Base-by-base conservation (phyloP, 2,329 filamentous ascomycete genomes). In the Cordyceps tenuipes region DNA sequence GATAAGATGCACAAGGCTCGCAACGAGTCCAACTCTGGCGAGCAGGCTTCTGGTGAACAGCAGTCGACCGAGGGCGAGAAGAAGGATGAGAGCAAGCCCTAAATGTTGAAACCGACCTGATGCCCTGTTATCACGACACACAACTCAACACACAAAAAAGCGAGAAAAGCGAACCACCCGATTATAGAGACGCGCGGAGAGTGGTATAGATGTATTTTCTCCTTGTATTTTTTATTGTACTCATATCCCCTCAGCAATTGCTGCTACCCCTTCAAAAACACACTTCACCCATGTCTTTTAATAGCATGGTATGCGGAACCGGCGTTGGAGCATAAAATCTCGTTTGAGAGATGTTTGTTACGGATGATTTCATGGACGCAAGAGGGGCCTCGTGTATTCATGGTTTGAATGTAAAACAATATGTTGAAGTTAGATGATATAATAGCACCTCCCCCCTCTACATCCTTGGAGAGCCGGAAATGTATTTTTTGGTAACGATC, bases 1-100 rank as follows among this genome's bases (percentile, higher is more conserved):
- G 94, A 97, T 82, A 97, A 97, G 89, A 96, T 99, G 90, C 93
- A 99, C 89, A 95, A 96, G 84, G 91, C 93, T 68, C 88, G 90
- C 69, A 75, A 78, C 68, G 89, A 92, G 80, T 81, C 80, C 68
- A 75, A 79, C 71, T 66, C 69, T 62, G 76, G 80, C 72, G 76
- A 83, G 72, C 77, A 82, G 70, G 65, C 72, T 68, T 76, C 68
- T 67, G 75, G 69, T 73, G 68, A 78, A 69, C 57, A 59, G 72
- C 71, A 77, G 76, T 75, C 77, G 69, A 70, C 82, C 63, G 86
- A 89, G 73, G 85, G 81, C 66, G 86, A 91, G 80, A 89, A 89
- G 82, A 91, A 91, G 85, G 82, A 81, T 66, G 84, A 88, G 77
- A 82, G 78, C 78, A 87, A 87, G 82, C 82, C 82, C 69, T 85